Conservation (phyloP, 805 yeast species). For the Maudiozyma barnettii region DNA sequence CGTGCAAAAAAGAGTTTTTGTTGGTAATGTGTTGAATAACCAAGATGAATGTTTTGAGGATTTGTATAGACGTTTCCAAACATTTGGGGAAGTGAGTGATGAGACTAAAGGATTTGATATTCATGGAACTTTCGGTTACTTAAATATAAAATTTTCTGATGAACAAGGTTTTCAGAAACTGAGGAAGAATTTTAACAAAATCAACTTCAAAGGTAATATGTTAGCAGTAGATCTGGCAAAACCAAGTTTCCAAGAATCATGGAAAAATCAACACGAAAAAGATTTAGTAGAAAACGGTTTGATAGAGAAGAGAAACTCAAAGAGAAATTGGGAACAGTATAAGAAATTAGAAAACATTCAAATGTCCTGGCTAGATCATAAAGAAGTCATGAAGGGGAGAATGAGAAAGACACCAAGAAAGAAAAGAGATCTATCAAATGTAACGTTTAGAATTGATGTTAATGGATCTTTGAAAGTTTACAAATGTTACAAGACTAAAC, state of each 20-base stretch:
- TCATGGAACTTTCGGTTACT: conserved; percentile 51
- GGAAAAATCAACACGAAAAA: conserved; percentile 39
- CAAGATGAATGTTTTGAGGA: conserved; percentile 28
- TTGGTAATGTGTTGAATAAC: conserved; percentile 24
- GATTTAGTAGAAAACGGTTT: conserved; percentile 28
- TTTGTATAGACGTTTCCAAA: conserved; percentile 46
- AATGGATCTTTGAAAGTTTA: conserved; percentile 49
- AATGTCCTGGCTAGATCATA: conserved; percentile 35
- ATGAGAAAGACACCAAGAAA: conserved; percentile 48
- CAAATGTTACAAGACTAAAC: conserved; percentile 59
- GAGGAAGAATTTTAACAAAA: conserved; percentile 53
- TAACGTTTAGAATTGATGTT: conserved; percentile 56
- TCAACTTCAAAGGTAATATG: conserved; percentile 64
- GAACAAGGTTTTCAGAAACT: conserved; percentile 37
- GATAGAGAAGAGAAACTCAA: conserved; percentile 27
- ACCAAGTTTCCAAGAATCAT: conserved; percentile 38
- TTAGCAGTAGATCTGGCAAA: conserved; percentile 55
- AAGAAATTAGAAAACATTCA: conserved; percentile 32
- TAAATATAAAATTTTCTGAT: conserved; percentile 47
- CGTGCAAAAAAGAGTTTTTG: conserved; percentile 21
- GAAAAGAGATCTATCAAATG: conserved; percentile 27
- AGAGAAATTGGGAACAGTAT: conserved; percentile 33
- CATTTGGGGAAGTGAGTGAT: conserved; percentile 42
- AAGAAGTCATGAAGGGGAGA: conserved; percentile 47
- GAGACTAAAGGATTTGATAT: conserved; percentile 45